Percentiles rank a stretch among this genome's conserved stretches.
Evolutionary conservation across 257 asterid genomes (phyloP).

Genomic region (Solanum megistacrolobum): DNA sequence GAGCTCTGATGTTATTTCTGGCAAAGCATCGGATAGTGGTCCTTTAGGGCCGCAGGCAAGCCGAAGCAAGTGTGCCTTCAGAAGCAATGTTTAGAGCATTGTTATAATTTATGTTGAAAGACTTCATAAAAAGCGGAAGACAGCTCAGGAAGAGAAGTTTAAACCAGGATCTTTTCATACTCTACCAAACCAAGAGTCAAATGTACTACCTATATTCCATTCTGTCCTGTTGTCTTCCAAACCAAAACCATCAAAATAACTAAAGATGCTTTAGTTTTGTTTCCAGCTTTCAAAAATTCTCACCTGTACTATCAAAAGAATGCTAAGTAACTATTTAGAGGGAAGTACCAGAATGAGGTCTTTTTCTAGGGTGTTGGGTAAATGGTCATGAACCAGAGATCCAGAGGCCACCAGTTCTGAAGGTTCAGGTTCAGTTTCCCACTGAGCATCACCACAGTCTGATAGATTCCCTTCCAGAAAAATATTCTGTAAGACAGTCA

Average conservation of each 20-base stretch:
- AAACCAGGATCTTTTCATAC: neutral
- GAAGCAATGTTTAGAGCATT: conserved; percentile 14
- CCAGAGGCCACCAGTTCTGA: conserved; percentile 35
- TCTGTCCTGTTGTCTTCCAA: neutral
- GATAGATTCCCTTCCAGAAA: conserved; percentile 38
- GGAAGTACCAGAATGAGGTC: conserved; percentile 73
- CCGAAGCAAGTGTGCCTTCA: conserved; percentile 89
- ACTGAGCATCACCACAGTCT: conserved; percentile 33
- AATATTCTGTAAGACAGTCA: conserved; percentile 35
- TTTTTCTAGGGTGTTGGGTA: conserved; percentile 41
- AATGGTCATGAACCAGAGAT: conserved; percentile 28
- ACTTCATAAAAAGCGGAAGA: neutral
- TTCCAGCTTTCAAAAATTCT: neutral
- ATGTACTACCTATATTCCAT: neutral
- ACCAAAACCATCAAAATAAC: neutral
- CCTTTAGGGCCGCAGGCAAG: conserved; percentile 80
- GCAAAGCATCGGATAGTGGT: conserved; percentile 69
- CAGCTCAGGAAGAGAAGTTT: neutral
- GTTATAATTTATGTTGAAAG: conserved; percentile 1
- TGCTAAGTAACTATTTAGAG: neutral
- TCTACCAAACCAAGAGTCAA: neutral
- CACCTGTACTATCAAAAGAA: neutral
- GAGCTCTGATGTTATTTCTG: conserved; percentile 77
- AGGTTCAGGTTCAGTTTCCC: conserved; percentile 21
- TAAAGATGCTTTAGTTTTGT: neutral